Evolutionary conservation across 2,329 filamentous ascomycete species (phyloP), one percentile per base, ranked within the genome.

Genomic region (Tolypocladium cylindrosporum): DNA sequence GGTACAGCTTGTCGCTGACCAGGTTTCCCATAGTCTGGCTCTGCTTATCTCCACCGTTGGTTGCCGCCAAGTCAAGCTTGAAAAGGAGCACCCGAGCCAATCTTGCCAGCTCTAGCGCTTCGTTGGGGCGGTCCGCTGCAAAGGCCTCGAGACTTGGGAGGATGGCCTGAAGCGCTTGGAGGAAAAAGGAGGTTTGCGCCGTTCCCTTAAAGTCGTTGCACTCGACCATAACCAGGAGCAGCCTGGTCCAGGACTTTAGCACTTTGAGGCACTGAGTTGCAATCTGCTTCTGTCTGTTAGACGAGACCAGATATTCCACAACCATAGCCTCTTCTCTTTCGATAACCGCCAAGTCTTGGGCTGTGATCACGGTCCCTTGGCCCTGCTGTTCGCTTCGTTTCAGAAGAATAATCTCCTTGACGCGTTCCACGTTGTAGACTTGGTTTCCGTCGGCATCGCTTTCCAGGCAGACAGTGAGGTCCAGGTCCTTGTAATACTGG

Each of bases 111-210:
- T 95, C 86, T 34, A 87, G 76, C 3, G 90, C 89, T 57, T 91
- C 87, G 16, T 79, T 78, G 1, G 86, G 78, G 58, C 88, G 85
- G 11, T 88, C 84, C 6, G 83, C 79, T 58, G 90, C 85, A 55
- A 89, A 88, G 21, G 81, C 81, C 68, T 97, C 93, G 14, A 99
- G 81, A 62, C 91, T 95, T 0, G 94, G 92, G 8, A 97, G 79
- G 54, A 95, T 89, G 16, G 93, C 83, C 68, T 97, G 92, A 6
- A 99, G 78, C 0, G 89, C 87, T 69, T 96, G 91, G 13, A 97
- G 75, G 57, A 96, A 86, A 69, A 97, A 92, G 0, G 88, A 84
- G 6, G 86, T 86, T 67, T 87, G 87, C 37, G 82, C 83, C 1
- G 83, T 83, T 56, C 84, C 82, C 59, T 89, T 88, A 68, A 96